Evolutionary conservation across 352 stramenopile genomes (phyloP), one percentile per base, ranked within the genome.

Genomic region (Globisporangium camurandrum): DNA sequence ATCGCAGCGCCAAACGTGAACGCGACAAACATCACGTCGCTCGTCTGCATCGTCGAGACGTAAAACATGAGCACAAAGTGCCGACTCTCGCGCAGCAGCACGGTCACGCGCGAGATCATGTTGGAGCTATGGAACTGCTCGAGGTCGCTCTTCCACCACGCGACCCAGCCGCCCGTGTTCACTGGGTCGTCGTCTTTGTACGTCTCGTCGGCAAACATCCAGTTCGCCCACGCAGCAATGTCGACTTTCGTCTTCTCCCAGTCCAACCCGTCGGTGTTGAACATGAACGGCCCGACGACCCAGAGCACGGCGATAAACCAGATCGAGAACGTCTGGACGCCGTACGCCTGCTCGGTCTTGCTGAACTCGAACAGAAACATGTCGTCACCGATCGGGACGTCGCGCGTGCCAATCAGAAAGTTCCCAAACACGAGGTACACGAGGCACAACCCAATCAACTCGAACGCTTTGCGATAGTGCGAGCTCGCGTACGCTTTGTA

Each of bases 21-120:
- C 1, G 56, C 71, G 1, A 93, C 70, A 6, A 64, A 64, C 0
- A 77, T 1, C 19, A 78, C 62, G 28, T 77, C 59, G 66, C 74
- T 86, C 46, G 28, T 34, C 28, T 80, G 58, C 19, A 93, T 66
- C 8, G 82, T 85, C 48, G 89, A 64, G 4, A 93, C 79, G 46
- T 93, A 93, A 75, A 75, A 93, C 72, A 89, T 81, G 39, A 93
- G 65, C 38, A 93, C 34, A 31, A 93, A 91, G 61, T 93, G 82
- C 19, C 82, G 78, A 22, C 61, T 69, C 64, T 93, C 82, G 17
- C 82, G 79, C 26, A 93, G 42, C 46, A 93, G 54, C 11, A 93
- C 82, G 1, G 76, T 89, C 20, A 89, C 54, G 36, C 82, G 78
- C 37, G 82, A 74, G 56, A 89, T 86, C 8, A 67, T 62, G 30